phyloP scores from a whole-genome alignment of 2,329 filamentous ascomycete species.

The Scedosporium boydii region DNA sequence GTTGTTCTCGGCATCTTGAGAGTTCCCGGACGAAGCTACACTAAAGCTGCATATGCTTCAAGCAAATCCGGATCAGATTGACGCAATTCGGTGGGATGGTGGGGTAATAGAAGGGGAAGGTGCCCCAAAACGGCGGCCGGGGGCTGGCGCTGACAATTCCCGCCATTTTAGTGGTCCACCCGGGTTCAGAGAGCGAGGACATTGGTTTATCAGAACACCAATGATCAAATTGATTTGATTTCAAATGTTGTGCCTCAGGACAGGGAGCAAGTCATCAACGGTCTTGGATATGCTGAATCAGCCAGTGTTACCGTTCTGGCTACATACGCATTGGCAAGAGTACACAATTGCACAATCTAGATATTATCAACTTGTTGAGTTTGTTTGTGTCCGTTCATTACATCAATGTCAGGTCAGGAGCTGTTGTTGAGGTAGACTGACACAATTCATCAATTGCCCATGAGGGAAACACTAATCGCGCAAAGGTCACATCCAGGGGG shows the following conservation, averaged over 20 bases:
- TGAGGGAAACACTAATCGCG: too few relatives aligned
- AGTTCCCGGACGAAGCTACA: neutral
- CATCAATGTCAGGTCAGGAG: too few relatives aligned
- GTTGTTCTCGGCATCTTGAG: neutral
- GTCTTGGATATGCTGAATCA: neutral
- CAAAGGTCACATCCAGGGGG: too few relatives aligned
- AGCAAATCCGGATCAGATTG: neutral
- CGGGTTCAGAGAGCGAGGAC: neutral
- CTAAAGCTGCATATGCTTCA: neutral
- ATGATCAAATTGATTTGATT: too few relatives aligned
- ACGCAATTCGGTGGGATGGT: constrained; percentile 4
- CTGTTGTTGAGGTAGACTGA: too few relatives aligned
- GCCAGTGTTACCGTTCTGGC: neutral
- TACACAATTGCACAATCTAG: too few relatives aligned
- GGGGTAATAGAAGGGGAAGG: neutral
- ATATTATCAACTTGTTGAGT: too few relatives aligned
- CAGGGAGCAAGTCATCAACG: neutral
- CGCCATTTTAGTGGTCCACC: neutral
- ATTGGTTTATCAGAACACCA: neutral
- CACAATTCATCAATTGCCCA: too few relatives aligned
- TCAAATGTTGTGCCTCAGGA: too few relatives aligned
- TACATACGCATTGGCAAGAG: neutral
- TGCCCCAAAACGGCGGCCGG: neutral
- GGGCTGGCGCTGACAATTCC: neutral
- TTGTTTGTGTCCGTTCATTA: too few relatives aligned